phyloP scores from a whole-genome alignment of 768 basidiomycete species.

The Plicaturopsis crispa region DNA sequence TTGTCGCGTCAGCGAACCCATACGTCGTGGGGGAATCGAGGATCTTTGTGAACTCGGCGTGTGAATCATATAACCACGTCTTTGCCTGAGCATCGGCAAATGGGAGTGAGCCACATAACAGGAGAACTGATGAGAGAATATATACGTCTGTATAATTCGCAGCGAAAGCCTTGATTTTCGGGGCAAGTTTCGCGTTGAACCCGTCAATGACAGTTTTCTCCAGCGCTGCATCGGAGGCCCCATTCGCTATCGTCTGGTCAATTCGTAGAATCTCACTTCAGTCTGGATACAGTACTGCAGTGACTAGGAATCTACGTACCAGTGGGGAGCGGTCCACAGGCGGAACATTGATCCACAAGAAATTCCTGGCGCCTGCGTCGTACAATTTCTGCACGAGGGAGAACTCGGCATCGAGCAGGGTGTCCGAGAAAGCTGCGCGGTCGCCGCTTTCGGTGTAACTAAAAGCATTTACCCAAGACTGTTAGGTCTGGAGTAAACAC shows the following conservation, averaged over 20 bases:
- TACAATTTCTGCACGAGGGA: constrained; percentile 41
- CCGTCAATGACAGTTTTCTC: constrained; percentile 39
- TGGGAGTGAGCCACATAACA: neutral
- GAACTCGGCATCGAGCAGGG: constrained; percentile 41
- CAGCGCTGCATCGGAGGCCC: constrained; percentile 25
- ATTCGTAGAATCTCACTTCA: constrained; percentile 5
- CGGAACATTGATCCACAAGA: constrained; percentile 57
- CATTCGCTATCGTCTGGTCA: constrained; percentile 40
- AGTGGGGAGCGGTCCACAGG: constrained; percentile 50
- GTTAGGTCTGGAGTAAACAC: constrained; percentile 34
- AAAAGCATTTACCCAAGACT: constrained; percentile 26
- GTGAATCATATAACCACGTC: constrained; percentile 12
- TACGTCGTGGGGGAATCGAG: constrained; percentile 11
- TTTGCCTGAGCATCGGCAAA: constrained; percentile 6
- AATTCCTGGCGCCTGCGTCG: constrained; percentile 50
- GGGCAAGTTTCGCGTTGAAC: constrained; percentile 44
- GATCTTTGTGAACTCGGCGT: constrained; percentile 9
- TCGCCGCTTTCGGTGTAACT: neutral
- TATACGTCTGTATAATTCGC: constrained; percentile 38
- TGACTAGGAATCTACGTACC: constrained; percentile 20
- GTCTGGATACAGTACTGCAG: constrained; percentile 1
- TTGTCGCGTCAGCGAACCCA: constrained; percentile 11
- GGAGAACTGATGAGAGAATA: neutral
- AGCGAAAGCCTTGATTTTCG: constrained; percentile 33
- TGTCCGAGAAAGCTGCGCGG: constrained; percentile 22